phyloP scores from a whole-genome alignment of 2,329 filamentous ascomycete genomes.

The Exophiala dermatitidis region DNA sequence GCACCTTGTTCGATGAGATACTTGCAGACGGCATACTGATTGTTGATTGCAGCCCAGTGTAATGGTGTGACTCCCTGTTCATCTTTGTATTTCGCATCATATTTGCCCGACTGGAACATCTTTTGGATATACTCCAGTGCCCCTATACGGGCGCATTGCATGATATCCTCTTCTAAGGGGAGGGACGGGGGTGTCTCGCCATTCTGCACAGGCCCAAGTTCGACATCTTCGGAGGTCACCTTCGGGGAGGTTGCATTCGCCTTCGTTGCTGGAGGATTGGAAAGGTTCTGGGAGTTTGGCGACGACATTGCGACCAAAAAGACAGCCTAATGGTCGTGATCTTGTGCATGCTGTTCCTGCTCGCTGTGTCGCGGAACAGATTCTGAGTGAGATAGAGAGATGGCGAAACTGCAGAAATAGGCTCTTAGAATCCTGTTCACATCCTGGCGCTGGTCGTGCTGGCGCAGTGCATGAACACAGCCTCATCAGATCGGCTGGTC shows the following conservation, averaged over 20 bases:
- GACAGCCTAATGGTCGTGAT: neutral
- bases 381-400: neutral
- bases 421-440: constrained; percentile 5
- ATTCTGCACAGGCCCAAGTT: constrained; percentile 26
- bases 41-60: constrained; percentile 98
- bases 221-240: constrained; percentile 22
- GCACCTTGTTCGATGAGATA: constrained; percentile 82
- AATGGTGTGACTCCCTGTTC: constrained; percentile 91
- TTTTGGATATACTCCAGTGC: constrained; percentile 82
- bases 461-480: neutral
- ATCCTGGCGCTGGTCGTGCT: neutral
- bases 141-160: constrained; percentile 87
- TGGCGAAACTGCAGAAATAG: neutral
- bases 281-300: constrained; percentile 13
- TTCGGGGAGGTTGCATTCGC: constrained; percentile 19
- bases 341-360: constrained; percentile 13
- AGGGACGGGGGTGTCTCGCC: constrained; percentile 29
- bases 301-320: constrained; percentile 16
- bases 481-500: neutral
- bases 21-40: constrained; percentile 94
- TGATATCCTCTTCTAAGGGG: constrained; percentile 69
- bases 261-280: constrained; percentile 19
- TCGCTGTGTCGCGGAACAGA: neutral
- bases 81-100: constrained; percentile 74
- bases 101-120: constrained; percentile 76